These are phyloP conservation scores for Aspergillus ostianus DNA, from an alignment of 495 filamentous ascomycete species.

Conservation along the genomic window DNA sequence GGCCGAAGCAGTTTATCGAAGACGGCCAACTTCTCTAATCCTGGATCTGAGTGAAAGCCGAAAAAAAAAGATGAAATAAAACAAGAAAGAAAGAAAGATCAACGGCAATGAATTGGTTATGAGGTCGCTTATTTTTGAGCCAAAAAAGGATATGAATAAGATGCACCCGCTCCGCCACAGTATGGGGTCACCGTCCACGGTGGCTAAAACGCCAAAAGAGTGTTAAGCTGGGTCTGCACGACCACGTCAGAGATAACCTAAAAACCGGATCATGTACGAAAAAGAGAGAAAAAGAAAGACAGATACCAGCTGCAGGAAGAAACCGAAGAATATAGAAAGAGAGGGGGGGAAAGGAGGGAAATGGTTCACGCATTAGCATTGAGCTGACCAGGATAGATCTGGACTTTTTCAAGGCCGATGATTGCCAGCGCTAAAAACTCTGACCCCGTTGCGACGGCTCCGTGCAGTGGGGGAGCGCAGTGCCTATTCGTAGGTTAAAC, in stretches of 20 bases:
- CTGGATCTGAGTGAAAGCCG: constrained; percentile 3
- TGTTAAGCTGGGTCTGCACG: constrained; percentile 27
- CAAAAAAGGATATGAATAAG: constrained; percentile 5
- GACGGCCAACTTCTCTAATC: neutral
- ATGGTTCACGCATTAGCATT: constrained; percentile 10
- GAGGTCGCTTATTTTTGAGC: neutral
- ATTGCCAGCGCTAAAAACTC: constrained; percentile 22
- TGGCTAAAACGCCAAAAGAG: constrained; percentile 25
- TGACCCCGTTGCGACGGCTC: constrained; percentile 13
- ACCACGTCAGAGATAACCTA: constrained; percentile 30
- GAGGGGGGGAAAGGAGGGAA: constrained; percentile 13
- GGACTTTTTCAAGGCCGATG: constrained; percentile 28
- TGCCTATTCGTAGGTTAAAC: constrained; percentile 21
- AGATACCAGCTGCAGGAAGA: constrained; percentile 15
- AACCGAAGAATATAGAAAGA: constrained; percentile 13
- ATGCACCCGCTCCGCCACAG: constrained; percentile 48
- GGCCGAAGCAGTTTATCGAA: constrained; percentile 9
- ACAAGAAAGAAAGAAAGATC: constrained; percentile 3
- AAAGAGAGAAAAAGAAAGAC: constrained; percentile 17
- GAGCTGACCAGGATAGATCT: constrained; percentile 24
- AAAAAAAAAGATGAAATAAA: constrained; percentile 1
- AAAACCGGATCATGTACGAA: constrained; percentile 8
- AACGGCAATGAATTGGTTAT: neutral
- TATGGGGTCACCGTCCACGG: constrained; percentile 24
- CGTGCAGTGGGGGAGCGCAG: constrained; percentile 16